Evolutionary conservation across 345 rosid species (phyloP), one percentile per base, ranked within the genome.

Genomic region (Eucalyptus polybractea): DNA sequence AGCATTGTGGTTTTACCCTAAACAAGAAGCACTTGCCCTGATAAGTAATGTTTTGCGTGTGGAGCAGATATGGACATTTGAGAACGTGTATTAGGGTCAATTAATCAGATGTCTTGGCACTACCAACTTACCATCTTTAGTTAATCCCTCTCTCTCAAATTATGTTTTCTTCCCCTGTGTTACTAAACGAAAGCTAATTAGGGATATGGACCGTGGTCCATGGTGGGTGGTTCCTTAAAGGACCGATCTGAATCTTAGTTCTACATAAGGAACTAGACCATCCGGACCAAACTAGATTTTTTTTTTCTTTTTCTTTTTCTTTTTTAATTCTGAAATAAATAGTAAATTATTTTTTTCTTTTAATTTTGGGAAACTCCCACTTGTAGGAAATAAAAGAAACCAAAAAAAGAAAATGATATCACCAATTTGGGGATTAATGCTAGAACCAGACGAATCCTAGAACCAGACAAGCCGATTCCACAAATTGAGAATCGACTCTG

Each of bases 381-480:
- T 62, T 29, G 8, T 10, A 29, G 33, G 69, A 29, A 62, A 29
- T 62, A 27, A 62, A 13, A 29, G 33, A 62, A 62, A 27, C 8
- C n/a, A 1, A 6, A 27, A 6, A 60, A 60, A 27, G 0, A 29
- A 62, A 29, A 29, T 3, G 69, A 29, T 27, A 62, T 62, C 33
- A 29, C 17, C 8, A 0, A 27, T 62, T 29, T 0, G 0, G 69
- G 33, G 69, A 62, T 4, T 29, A 12, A 60, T 60, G 2, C 69
- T 60, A 60, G 31, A 12, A 60, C 16, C 2, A 0, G 7, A 13
- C 2, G 7, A 11, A 60, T 60, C 14, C 31, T 27, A 60, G 31
- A 12, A 60, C 8, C 1, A 0, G 16, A 13, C 2, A 0, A 27
- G 8, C 33, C 4, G 0, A 13, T 62, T 62, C 2, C 13, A 56